Base-by-base conservation (phyloP, 441 rosid species). In the Populus hybrid region DNA sequence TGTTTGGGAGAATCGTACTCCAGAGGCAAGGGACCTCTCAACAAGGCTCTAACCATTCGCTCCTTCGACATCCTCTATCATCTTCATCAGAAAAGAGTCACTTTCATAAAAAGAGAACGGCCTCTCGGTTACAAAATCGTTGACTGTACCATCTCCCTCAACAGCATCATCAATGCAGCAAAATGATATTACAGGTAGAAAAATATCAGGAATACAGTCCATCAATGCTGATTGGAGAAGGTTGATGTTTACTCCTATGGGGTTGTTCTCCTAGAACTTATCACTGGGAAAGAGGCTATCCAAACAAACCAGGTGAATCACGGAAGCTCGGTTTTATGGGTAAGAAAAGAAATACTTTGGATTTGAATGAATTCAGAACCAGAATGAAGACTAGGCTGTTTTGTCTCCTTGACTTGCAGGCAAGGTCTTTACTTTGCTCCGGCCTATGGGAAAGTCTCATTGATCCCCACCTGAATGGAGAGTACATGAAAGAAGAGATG, bases 241-340 rank as follows among this genome's bases (percentile, higher is more conserved):
- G 79, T 81, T 46, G 87, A 85, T 67, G 84, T 87, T 26, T 85
- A 87, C 79, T 82, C 87, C n/a, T 85, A 72, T 71, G 89, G 88
- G 57, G 87, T 87, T 74, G 86, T 83, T 69, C 87, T 86, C 24
- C 83, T 86, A 59, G 89, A 86, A 70, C 89, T 84, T n/a, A 83
- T 86, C 32, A 81, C 86, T 9, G 89, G 89, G 69, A 83, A 82
- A 80, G 86, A 84, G 16, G 86, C 86, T 8, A 80, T 81, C 76
- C 87, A 76, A 69, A 63, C 64, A 30, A 80, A 74, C 72, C 78
- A 78, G 42, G 71, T 40, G 38, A 83, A 72, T 69, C 81, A 68
- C n/a, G 86, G 81, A 83, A 81, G 87, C 86, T 82, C 79, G 40
- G 87, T 86, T 35, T 80, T 84, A 46, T 74, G 87, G 89, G 89